phyloP scores from a whole-genome alignment of 2,329 filamentous ascomycete species.

The Penicillium sp. region DNA sequence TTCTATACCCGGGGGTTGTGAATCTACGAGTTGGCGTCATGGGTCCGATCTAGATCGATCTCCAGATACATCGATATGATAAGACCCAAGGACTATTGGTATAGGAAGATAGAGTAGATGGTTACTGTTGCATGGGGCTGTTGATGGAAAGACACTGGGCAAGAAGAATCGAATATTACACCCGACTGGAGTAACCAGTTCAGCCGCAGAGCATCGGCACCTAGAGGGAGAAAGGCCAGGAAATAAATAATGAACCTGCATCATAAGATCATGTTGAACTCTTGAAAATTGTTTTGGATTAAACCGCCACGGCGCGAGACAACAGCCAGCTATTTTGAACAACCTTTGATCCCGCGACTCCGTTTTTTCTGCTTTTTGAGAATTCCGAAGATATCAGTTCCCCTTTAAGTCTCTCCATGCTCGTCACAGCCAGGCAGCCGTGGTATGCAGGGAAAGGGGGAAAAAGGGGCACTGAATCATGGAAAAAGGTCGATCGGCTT shows the following conservation, averaged over 20 bases:
- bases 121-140: too few relatives aligned
- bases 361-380: constrained; percentile 35
- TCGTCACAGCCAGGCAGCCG: constrained; percentile 34
- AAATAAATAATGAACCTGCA: constrained; percentile 24
- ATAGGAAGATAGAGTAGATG: too few relatives aligned
- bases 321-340: constrained; percentile 43
- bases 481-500: constrained; percentile 42
- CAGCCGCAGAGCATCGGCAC: too few relatives aligned
- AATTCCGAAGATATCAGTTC: constrained; percentile 32
- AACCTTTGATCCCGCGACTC: constrained; percentile 44
- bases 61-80: too few relatives aligned
- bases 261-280: constrained; percentile 38
- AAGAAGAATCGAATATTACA: too few relatives aligned
- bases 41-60: too few relatives aligned
- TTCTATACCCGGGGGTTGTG: too few relatives aligned
- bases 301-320: constrained; percentile 44
- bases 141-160: too few relatives aligned
- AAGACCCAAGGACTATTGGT: too few relatives aligned
- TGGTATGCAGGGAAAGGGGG: constrained; percentile 38
- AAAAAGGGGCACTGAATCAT: constrained; percentile 23
- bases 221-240: too few relatives aligned
- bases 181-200: too few relatives aligned
- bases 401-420: constrained; percentile 30
- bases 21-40: too few relatives aligned
- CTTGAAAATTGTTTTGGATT: constrained; percentile 42